These are phyloP conservation scores for Annulohypoxylon nitens DNA, from an alignment of 495 filamentous ascomycete genomes.

Conservation along the genomic window DNA sequence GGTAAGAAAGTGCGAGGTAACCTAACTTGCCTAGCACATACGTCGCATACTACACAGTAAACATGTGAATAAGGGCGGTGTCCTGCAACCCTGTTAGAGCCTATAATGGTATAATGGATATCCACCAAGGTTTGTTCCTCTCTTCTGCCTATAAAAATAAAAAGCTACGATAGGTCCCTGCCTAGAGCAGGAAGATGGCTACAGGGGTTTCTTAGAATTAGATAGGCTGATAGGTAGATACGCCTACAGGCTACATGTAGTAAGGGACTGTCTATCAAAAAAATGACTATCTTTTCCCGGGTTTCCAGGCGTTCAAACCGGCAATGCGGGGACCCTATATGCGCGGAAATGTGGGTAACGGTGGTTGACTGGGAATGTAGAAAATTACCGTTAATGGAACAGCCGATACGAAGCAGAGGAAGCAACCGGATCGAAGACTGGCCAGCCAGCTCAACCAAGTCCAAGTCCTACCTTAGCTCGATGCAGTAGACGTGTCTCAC, in stretches of 20 bases:
- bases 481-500: conserved; percentile 47
- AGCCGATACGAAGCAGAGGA: conserved; percentile 44
- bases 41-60: conserved; percentile 24
- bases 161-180: conserved; percentile 36
- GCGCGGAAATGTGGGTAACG: conserved; percentile 38
- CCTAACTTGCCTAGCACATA: conserved; percentile 9
- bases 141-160: conserved; percentile 17
- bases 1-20: conserved; percentile 40
- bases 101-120: conserved; percentile 27
- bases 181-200: conserved; percentile 14
- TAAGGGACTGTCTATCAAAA: conserved; percentile 16
- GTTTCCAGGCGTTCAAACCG: conserved; percentile 38
- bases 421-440: conserved; percentile 25
- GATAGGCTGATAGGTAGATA: conserved; percentile 2
- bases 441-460: conserved; percentile 40
- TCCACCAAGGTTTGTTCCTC: conserved; percentile 27
- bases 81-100: conserved; percentile 32
- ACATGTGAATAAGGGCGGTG: conserved; percentile 24
- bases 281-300: conserved; percentile 22
- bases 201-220: conserved; percentile 24
- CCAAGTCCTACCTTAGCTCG: conserved; percentile 40
- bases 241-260: background rate
- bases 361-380: conserved; percentile 25
- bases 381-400: conserved; percentile 32
- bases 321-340: conserved; percentile 40